A percentile compares a stretch with the other conserved stretches of the same genome.
phyloP scores from a whole-genome alignment of 139 green algal species.

The Haematococcus lacustris region DNA sequence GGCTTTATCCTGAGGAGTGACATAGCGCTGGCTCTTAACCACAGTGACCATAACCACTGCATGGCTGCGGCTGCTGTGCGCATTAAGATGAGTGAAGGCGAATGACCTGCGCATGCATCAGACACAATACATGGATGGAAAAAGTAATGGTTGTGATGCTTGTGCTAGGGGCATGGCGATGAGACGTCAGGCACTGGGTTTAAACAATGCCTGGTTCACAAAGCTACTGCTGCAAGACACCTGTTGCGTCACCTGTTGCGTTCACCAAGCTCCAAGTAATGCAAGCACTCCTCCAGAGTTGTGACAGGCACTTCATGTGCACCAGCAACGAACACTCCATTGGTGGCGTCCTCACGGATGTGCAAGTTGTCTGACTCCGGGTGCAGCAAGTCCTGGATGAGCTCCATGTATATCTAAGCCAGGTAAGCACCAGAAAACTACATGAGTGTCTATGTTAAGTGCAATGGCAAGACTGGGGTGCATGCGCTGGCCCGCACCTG shows the following conservation, averaged over 20 bases:
- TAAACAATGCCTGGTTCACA: too few species aligned
- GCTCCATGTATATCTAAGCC: constrained; percentile 88
- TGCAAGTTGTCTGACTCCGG: constrained; percentile 67
- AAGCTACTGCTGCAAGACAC: too few species aligned
- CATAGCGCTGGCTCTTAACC: constrained; percentile 50
- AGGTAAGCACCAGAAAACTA: too few species aligned
- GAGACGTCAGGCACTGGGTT: too few species aligned
- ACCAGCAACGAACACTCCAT: constrained; percentile 67
- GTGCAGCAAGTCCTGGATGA: constrained; percentile 75
- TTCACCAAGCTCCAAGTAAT: constrained; percentile 71
- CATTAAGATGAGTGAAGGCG: constrained; percentile 76
- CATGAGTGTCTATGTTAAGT: too few species aligned
- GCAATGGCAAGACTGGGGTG: too few species aligned
- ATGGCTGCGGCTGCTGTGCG: constrained; percentile 68
- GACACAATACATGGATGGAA: too few species aligned
- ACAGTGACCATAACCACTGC: constrained; percentile 78
- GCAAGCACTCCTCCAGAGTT: constrained; percentile 69
- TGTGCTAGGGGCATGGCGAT: too few species aligned
- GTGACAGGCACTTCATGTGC: constrained; percentile 51
- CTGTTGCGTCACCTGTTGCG: constrained; percentile 69
- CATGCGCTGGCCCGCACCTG: too few species aligned
- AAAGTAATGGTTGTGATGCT: too few species aligned
- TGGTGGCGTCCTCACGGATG: constrained; percentile 63
- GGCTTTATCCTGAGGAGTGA: constrained; percentile 24
- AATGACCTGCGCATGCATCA: constrained; percentile 25